Base-by-base conservation (phyloP, 371 early-diverging fungal species). In the Basidiobolus meristosporus region DNA sequence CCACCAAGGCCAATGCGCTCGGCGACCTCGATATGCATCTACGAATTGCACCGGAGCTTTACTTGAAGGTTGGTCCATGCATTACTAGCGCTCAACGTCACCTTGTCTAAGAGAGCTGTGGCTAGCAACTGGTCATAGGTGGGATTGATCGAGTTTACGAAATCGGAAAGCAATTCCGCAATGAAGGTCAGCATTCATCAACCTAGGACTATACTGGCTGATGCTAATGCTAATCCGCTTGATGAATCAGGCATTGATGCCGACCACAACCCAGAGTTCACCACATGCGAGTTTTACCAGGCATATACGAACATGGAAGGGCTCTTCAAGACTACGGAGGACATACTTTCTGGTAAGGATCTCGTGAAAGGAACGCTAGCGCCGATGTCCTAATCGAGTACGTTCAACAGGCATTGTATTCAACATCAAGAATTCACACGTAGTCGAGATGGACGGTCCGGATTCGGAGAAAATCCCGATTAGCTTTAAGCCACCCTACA, bases 231-330 rank as follows among this genome's bases (percentile, higher is more conserved):
- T 36, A 87, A 90, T 53, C 90, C 91, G 61, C 98, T 98, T 84
- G 83, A 98, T 57, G 98, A 98, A 63, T 98, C 98, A 66, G 65
- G 82, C 35, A 98, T 99, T 51, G 99, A 99, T 65, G 62, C 96
- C 59, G 98, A 98, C 30, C 99, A 99, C 76, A 99, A 99, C 74
- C 99, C 99, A 41, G 99, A 99, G 66, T 98, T 98, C 72, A 98
- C 99, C 38, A 89, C 92, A 18, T 91, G 87, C 53, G 99, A 99
- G 69, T 96, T 97, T 66, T 99, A 99, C 70, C 90, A 91, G 97
- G 98, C 99, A 11, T 99, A 98, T 62, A 97, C 98, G 29, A 98
- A 99, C 67, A 77, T 90, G 67, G 70, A 82, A 50, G 98, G 98
- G 57, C 56, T 98, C 43, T 87, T 98, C 82, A 70, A 86, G 30